Evolutionary conservation across 1,139 yeast genomes (phyloP).

Genomic region (Pneumocystis jirovecii): DNA sequence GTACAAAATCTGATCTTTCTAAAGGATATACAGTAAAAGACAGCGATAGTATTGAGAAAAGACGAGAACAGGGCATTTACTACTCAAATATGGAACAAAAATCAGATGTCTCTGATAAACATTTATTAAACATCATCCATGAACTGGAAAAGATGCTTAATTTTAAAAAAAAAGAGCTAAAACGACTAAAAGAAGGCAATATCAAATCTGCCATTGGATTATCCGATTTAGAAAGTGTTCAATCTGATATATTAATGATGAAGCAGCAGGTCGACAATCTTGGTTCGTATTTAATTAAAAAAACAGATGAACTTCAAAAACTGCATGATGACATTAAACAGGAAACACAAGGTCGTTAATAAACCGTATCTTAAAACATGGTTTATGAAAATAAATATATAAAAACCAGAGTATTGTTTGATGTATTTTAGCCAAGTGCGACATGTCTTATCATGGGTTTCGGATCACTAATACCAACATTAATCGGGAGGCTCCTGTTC

Average conservation of each 20-base stretch:
- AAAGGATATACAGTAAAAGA: neutral
- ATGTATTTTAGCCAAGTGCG: neutral
- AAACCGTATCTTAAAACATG: neutral
- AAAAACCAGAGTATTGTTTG: neutral
- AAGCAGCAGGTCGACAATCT: slow-evolving; percentile 40
- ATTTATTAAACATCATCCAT: slow-evolving; percentile 22
- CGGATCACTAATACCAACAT: neutral
- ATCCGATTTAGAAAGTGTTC: slow-evolving; percentile 21
- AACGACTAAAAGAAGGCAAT: slow-evolving; percentile 16
- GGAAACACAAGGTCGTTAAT: slow-evolving; percentile 4
- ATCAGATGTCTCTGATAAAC: neutral
- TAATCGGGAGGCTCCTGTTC: neutral
- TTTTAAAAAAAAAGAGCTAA: slow-evolving; percentile 46
- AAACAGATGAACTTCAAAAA: slow-evolving; percentile 36
- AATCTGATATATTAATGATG: slow-evolving; percentile 47
- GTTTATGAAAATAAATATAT: neutral
- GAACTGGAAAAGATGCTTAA: slow-evolving; percentile 72
- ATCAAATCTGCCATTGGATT: slow-evolving; percentile 14
- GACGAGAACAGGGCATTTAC: neutral
- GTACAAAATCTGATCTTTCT: neutral
- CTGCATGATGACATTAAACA: slow-evolving; percentile 32
- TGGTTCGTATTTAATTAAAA: slow-evolving; percentile 38
- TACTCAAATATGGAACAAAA: neutral
- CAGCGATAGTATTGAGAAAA: neutral
- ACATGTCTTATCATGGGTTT: neutral